A percentile compares a stretch with the other conserved stretches of the same genome.
Evolutionary conservation across 768 basidiomycete species (phyloP).

Genomic region (Leccinum boreale): DNA sequence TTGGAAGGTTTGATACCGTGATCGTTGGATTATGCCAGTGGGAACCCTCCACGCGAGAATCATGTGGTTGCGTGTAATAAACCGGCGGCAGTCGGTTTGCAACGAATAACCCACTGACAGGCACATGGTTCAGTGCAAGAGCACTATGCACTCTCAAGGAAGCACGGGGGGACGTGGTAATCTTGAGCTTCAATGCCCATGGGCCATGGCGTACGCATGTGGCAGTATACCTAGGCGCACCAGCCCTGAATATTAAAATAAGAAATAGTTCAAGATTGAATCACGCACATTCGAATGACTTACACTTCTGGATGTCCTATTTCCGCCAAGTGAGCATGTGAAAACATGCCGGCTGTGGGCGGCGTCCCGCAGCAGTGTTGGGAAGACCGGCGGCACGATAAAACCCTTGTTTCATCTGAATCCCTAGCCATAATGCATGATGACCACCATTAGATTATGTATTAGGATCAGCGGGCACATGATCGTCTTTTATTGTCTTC

Average conservation of each 20-base stretch:
- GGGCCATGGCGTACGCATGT: background rate
- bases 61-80: conserved; percentile 6
- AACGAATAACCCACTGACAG: background rate
- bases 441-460: background rate
- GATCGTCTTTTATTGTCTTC: background rate
- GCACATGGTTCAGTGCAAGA: background rate
- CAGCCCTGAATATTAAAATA: background rate
- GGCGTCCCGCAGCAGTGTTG: background rate
- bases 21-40: conserved; percentile 8
- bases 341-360: background rate
- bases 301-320: conserved; percentile 1
- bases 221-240: background rate
- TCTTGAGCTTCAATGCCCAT: background rate
- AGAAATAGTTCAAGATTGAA: background rate
- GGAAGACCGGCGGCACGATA: background rate
- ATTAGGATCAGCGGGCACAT: background rate
- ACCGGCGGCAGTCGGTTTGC: background rate
- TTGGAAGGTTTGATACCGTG: conserved; percentile 17
- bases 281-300: background rate
- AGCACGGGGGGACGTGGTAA: background rate
- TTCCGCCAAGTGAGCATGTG: conserved; percentile 10
- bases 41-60: conserved; percentile 14
- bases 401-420: conserved; percentile 20
- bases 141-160: background rate
- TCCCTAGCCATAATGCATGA: background rate